Base-by-base conservation (phyloP, 2,329 filamentous ascomycete species). In the Akanthomyces lecanii region DNA sequence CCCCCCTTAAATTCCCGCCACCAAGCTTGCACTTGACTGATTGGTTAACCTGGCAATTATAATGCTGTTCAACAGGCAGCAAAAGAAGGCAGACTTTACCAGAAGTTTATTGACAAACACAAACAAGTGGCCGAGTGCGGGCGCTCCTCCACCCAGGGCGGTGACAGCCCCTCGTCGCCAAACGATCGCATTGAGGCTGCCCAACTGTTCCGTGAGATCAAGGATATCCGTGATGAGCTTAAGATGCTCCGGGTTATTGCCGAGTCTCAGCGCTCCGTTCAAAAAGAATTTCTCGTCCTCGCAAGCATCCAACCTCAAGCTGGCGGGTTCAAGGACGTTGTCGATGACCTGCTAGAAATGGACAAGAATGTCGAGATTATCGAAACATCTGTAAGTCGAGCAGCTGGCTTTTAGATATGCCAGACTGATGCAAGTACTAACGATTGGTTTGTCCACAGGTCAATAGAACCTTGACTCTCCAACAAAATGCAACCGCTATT, bases 221-320 rank as follows among this genome's bases (percentile, higher is more conserved):
- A 70, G 57, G 69, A 70, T 33, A 58, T 70, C 12, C 67, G 68
- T 1, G 67, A 70, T 2, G 68, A 70, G 61, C 51, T 70, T 0
- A 68, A 67, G 8, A 70, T 69, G 14, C 59, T 68, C 2, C 64
- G 61, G 6, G 48, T 66, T 0, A 61, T 64, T 10, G 67, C 63
- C 0, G 45, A 62, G 23, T 61, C 58, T 6, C 68, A 70, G 30
- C 14, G 38, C 14, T 52, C 30, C 1, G 63, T 68, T 3, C 62
- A 69, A 23, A 30, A 45, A 4, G 42, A 40, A 4, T 23, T 63
- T 16, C 8, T 4, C 3, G 48, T 5, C 14, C 25, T 51, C 6
- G 5, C 14, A 3, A 30, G 16, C 2, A 33, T n/a, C 2, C n/a
- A 51, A 5, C 25, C 48, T 8, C 48, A 16, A 51, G 25, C 48